Percentiles rank a stretch among this genome's conserved stretches.
Evolutionary conservation across 768 basidiomycete species (phyloP).

Genomic region (Rhodocollybia butyracea): DNA sequence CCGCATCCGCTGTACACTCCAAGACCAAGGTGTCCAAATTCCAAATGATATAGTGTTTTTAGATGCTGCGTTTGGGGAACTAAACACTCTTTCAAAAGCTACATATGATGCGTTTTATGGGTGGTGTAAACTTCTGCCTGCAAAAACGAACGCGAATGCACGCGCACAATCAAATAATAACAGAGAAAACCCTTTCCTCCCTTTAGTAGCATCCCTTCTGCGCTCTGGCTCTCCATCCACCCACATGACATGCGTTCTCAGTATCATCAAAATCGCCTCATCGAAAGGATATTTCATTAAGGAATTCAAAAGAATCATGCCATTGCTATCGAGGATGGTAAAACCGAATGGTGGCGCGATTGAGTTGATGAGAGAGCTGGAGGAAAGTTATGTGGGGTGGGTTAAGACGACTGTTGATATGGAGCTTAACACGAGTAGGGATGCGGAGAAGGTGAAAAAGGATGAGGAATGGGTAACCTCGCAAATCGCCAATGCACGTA

Average conservation of each 20-base stretch:
- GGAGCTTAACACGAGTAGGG: too few species aligned
- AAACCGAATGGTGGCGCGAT: neutral
- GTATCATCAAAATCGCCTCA: conserved; percentile 4
- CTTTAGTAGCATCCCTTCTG: neutral
- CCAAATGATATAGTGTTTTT: conserved; percentile 4
- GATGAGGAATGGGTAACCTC: too few species aligned
- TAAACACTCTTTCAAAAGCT: conserved; percentile 2
- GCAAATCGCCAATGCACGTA: neutral
- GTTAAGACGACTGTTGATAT: neutral
- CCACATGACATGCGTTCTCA: neutral
- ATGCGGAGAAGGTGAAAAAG: too few species aligned
- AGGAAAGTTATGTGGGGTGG: neutral
- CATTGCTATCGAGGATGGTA: neutral
- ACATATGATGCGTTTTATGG: conserved; percentile 1
- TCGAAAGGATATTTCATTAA: conserved; percentile 3
- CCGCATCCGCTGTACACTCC: neutral
- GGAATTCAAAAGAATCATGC: neutral
- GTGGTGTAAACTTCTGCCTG: neutral
- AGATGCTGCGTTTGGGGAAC: conserved; percentile 4
- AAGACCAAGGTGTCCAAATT: conserved; percentile 1
- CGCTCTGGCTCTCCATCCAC: neutral
- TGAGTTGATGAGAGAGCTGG: neutral
- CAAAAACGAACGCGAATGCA: too few species aligned
- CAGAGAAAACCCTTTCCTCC: conserved; percentile 1
- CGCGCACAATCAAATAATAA: neutral